Percentiles rank a stretch among this genome's conserved stretches.
These are phyloP conservation scores for Poteriospumella lacustris DNA, from an alignment of 108 stramenopile species.

Conservation along the genomic window DNA sequence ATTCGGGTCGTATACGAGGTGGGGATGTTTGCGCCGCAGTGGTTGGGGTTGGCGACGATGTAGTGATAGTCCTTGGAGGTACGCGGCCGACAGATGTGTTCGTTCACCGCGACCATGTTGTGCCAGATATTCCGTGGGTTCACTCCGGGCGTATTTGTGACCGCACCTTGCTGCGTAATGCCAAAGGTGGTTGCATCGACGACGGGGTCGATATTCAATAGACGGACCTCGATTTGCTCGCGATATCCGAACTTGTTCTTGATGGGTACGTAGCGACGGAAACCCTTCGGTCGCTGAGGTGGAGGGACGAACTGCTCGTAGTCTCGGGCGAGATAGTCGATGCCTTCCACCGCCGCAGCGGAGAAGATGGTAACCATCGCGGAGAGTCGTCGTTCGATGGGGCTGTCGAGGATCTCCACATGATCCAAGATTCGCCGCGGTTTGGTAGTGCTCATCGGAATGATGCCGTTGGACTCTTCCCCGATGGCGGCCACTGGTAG, in stretches of 20 bases:
- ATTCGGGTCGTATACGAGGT: conserved; percentile 19
- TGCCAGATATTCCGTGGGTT: conserved; percentile 21
- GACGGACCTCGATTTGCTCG: conserved; percentile 8
- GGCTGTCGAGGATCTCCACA: background rate
- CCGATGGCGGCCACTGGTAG: background rate
- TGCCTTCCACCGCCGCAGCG: background rate
- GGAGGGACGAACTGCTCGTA: background rate
- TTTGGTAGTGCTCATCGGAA: background rate
- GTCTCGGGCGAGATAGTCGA: background rate
- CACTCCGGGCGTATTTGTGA: background rate
- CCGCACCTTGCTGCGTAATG: conserved; percentile 11
- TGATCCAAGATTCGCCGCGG: background rate
- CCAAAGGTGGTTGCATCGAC: background rate
- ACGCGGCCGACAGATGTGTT: conserved; percentile 15
- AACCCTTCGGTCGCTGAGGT: background rate
- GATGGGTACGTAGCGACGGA: background rate
- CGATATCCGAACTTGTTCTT: background rate
- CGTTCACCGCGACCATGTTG: background rate
- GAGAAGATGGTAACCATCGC: background rate
- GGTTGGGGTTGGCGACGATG: background rate
- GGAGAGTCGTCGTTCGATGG: background rate
- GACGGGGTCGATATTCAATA: background rate
- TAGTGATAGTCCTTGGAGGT: conserved; percentile 23
- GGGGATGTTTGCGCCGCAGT: background rate
- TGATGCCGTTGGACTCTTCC: background rate